Conservation (phyloP, 345 rosid genomes). For the Citrus mangshanensis region DNA sequence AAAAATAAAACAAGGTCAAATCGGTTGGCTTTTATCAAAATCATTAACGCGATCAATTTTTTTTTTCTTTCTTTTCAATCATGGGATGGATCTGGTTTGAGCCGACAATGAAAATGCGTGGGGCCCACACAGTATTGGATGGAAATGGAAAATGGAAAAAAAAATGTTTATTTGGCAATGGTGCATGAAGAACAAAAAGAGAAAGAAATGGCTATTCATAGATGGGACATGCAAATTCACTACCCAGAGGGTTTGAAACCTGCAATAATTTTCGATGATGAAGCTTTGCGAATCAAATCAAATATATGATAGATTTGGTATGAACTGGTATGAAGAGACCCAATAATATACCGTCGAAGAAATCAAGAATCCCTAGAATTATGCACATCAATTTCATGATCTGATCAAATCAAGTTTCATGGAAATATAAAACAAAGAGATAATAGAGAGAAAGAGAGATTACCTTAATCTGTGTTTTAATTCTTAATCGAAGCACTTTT, state of each 20-base stretch:
- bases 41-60: not conserved
- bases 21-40: not conserved
- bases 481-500: not conserved
- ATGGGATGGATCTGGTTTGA: not conserved
- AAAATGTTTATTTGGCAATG: too few species aligned
- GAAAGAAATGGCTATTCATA: not conserved
- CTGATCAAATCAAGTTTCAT: not conserved
- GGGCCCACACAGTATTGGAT: not conserved
- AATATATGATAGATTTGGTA: not conserved
- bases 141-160: too few species aligned
- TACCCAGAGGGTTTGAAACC: not conserved
- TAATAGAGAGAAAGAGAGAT: not conserved
- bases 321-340: not conserved
- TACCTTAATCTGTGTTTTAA: not conserved
- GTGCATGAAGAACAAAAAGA: too few species aligned
- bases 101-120: not conserved
- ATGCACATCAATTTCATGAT: not conserved
- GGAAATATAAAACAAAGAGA: not conserved
- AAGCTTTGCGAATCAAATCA: not conserved
- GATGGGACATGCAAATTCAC: not conserved
- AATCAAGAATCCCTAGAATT: not conserved
- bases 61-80: not conserved
- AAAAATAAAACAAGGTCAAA: not conserved
- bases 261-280: not conserved
- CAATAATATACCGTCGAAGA: not conserved